Evolutionary conservation across 1,139 yeast genomes (phyloP), one percentile per base, ranked within the genome.

Genomic region (Trichomonascaceae sp.): DNA sequence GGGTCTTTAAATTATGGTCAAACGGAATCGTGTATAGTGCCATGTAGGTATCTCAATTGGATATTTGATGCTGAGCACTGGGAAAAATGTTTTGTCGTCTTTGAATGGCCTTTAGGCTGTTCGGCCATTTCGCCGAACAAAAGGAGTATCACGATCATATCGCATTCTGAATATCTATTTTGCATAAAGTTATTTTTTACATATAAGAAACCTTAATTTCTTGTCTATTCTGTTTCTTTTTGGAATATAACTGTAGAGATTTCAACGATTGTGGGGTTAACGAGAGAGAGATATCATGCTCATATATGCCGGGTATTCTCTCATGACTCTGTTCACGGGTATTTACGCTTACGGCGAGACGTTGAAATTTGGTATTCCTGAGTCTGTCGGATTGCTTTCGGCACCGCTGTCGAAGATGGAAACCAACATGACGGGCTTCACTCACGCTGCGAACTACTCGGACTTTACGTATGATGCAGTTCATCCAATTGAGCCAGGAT

Each of bases 401-500:
- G 43, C 17, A 45, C 54, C 57, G 13, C 27, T 55, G 45, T 43
- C 15, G 15, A 43, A 56, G 20, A 41, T 56, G 17, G 58, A 53
- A 30, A 22, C 2, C 12, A 54, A 54, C 32, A 52, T 56, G n/a
- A 36, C 55, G 27, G 47, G 43, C 12, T 56, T 46, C 44, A 47
- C 45, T 24, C 27, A 47, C 6, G 49, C 52, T 3, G 51, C 38
- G 8, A 43, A 49, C 27, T 49, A 43, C 18, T 19, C 47, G 17
- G 15, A 24, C 12, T 30, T 24, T 13, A 19, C 53, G 17, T 49
- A 46, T 44, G 45, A 53, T 10, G 53, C 44, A 19, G 51, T 49
- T 10, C 53, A 52, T 41, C 55, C 57, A 5, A 45, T 55, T 18
- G 49, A 56, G 48, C 58, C 58, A 9, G 57, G 58, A 12, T 30